Base-by-base conservation (phyloP, 306 rosid species). In the Sicyos baderoa region DNA sequence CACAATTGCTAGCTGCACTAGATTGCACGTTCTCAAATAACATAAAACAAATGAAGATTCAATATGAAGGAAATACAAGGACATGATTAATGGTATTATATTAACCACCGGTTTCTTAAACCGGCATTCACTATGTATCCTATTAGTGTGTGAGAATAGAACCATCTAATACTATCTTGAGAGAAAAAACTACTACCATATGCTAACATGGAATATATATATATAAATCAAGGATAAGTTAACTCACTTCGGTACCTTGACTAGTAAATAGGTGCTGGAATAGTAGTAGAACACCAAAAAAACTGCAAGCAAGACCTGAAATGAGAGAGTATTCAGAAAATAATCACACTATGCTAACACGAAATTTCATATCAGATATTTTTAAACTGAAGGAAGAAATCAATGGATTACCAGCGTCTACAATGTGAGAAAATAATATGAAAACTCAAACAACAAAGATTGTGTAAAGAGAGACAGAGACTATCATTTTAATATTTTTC, bases 251-350 rank as follows among this genome's bases (percentile, higher is more conserved):
- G 73, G 59, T 86, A 90, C 95, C 97, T 80, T 81, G 78, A 29
- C 75, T 68, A 37, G 90, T 79, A 69, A 86, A 89, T 78, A 80
- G 71, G 67, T 83, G 84, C 54, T 74, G 84, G 40, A 80, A 88
- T 78, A 83, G 79, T 75, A 87, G 82, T 75, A 90, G 83, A 63
- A 90, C 91, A 8, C 97, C 95, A 54, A 87, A 84, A 81, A 82
- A 90, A 83, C 97, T 87, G 78, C 97, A 90, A 37, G 88, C 86
- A 54, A 90, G 82, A 83, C 87, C 97, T 90, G 87, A 55, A 84
- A 77, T 72, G 54, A 52, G 63, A 62, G 56, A 18, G 23, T 72
- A 21, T 68, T 49, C 17, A 80, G 54, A 62, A 59, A 78, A 54
- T 47, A 67, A 59, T 76, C 72, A 50, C 32, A 12, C 8, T 42